Evolutionary conservation across 805 yeast species (phyloP), one percentile per base, ranked within the genome.

Genomic region (Geotrichum ghanense): DNA sequence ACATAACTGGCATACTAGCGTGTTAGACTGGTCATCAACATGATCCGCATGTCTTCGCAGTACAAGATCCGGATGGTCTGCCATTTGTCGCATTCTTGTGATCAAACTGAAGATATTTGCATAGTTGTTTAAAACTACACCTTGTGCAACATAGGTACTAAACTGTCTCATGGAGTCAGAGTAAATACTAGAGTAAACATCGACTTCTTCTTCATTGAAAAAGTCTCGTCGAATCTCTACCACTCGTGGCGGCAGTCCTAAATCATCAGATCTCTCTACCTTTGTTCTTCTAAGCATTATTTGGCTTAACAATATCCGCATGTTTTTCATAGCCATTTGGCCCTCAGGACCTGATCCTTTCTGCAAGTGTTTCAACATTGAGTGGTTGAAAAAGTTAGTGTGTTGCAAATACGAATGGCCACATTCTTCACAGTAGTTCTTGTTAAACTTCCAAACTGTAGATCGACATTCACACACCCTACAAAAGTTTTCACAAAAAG

Each of bases 1-100:
- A 65, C 99, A 92, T 21, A 92, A 61, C 54, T 86, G 94, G 60
- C 99, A 92, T 39, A 92, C 81, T 9, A 88, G 76, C 1, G 77
- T 77, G 9, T 73, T 74, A 3, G 68, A 60, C 12, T 54, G 49
- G n/a, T 75, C 76, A n/a, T 56, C 63, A 6, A 47, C 54, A 50
- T 64, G 53, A 9, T 66, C 58, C 2, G 75, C 75, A 24, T 80
- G 73, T 45, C 89, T 71, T 54, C 88, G 79, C 59, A 92, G 69
- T 1, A 92, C 97, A 51, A 92, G 69, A 66, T 92, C 99, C 0
- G 99, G 99, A 64, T 92, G 99, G 62, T 92, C 98, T 0, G 98
- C 97, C 56, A 92, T 70, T 65, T 92, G 98, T 57, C 99, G 77
- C 98, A 92, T 94, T 56, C 98, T 72, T 0, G 98, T 92, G 57